Percentiles rank a stretch among this genome's conserved stretches.
Conservation (phyloP, 1,284 basidiomycete genomes). For the Sphaerobolus stellatus region DNA sequence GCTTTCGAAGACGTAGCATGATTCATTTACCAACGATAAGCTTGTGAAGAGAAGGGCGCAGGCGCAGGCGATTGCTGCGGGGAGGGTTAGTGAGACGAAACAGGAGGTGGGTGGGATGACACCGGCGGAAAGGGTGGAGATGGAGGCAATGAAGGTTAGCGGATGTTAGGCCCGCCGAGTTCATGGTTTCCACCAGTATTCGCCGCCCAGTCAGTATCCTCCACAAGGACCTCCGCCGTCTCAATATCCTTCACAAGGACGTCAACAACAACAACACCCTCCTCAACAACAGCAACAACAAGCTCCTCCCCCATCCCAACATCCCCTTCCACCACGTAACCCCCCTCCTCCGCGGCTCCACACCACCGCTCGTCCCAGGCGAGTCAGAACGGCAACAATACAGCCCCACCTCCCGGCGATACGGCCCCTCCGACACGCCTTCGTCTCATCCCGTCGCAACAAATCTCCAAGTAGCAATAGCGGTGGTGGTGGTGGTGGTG, state of each 20-base stretch:
- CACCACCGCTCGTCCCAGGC: conserved; percentile 18
- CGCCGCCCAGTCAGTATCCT: no score
- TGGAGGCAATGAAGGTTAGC: not conserved
- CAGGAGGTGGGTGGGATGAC: no score
- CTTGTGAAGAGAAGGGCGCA: conserved; percentile 83
- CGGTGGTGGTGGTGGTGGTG: conserved; percentile 12
- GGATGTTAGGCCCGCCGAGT: not conserved
- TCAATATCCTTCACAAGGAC: conserved; percentile 8
- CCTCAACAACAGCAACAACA: conserved; percentile 7
- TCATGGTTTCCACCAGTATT: conserved; percentile 16
- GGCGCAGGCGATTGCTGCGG: conserved; percentile 63
- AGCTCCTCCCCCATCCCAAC: conserved; percentile 16
- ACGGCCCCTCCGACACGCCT: not conserved
- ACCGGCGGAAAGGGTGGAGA: conserved; percentile 11
- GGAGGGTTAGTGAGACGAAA: no score
- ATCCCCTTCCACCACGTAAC: conserved; percentile 24
- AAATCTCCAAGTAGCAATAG: conserved; percentile 4
- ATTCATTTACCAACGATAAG: conserved; percentile 73
- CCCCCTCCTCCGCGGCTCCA: conserved; percentile 44
- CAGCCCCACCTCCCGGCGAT: not conserved
- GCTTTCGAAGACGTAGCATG: conserved; percentile 79
- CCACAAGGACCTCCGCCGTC: no score
- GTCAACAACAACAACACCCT: conserved; percentile 3
- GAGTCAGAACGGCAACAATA: not conserved
- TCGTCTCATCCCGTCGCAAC: not conserved